These are phyloP conservation scores for Alternaria consortialis DNA, from an alignment of 2,329 filamentous ascomycete species.

Conservation along the genomic window DNA sequence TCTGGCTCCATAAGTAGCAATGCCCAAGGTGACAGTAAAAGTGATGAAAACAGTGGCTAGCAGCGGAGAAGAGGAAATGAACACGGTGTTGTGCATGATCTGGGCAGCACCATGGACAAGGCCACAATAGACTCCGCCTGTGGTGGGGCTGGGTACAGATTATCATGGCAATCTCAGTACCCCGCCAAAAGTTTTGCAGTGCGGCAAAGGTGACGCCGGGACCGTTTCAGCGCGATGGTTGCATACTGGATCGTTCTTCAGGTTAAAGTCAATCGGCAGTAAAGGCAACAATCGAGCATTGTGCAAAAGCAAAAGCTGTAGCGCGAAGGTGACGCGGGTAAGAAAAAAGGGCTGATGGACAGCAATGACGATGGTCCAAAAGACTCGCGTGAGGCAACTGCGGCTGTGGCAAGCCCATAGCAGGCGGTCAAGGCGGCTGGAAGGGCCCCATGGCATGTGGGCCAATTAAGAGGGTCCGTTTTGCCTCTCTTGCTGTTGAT, in stretches of 20 bases:
- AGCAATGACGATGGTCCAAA: conserved; percentile 18
- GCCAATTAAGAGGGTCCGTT: conserved; percentile 23
- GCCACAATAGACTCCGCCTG: conserved; percentile 12
- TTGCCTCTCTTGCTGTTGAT: conserved; percentile 22
- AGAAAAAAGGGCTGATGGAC: conserved; percentile 6
- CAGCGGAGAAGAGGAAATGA: conserved; percentile 15
- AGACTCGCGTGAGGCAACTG: conserved; percentile 34
- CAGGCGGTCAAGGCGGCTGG: conserved; percentile 27
- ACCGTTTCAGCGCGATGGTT: conserved; percentile 2
- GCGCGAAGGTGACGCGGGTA: conserved; percentile 1
- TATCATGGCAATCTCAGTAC: conserved; percentile 23
- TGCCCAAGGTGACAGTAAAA: conserved; percentile 3
- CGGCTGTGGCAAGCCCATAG: conserved; percentile 31
- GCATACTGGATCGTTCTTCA: not conserved
- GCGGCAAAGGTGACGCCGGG: conserved; percentile 15
- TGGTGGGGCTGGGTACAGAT: conserved; percentile 21
- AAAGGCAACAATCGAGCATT: not conserved
- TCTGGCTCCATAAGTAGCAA: conserved; percentile 3
- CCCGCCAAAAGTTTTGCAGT: conserved; percentile 26
- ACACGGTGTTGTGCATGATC: conserved; percentile 29
- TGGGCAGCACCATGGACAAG: conserved; percentile 17
- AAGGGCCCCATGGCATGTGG: not conserved
- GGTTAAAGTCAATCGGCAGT: not conserved
- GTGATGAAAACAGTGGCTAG: conserved; percentile 7
- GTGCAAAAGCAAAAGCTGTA: conserved; percentile 4